Conservation (phyloP, 345 rosid genomes). For the Toxicodendron radicans region DNA sequence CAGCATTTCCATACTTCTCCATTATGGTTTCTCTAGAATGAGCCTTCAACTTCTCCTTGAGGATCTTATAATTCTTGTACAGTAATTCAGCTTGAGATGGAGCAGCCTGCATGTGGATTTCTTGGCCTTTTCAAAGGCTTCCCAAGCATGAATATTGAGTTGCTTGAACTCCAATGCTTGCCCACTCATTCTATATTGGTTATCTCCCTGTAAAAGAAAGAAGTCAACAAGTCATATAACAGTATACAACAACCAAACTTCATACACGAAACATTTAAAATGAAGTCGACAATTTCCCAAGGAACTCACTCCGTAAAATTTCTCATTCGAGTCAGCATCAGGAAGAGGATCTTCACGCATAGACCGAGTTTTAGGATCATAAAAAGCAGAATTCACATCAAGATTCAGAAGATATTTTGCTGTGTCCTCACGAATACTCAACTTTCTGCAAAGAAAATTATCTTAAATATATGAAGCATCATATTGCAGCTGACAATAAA, state of each 20-base stretch:
- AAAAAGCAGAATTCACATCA: conserved; percentile 72
- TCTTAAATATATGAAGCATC: conserved; percentile 9
- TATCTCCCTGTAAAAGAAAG: conserved; percentile 52
- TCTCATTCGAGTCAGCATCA: conserved; percentile 72
- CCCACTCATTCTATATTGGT: conserved; percentile 68
- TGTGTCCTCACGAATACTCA: conserved; percentile 79
- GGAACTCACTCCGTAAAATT: conserved; percentile 54
- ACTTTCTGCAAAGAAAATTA: conserved; percentile 38
- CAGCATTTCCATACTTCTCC: conserved; percentile 70
- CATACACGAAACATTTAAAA: background rate
- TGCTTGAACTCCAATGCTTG: conserved; percentile 76
- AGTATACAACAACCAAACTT: background rate
- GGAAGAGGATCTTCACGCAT: conserved; percentile 89
- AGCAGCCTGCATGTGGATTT: conserved; percentile 72
- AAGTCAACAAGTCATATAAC: conserved; percentile 13
- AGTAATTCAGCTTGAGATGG: conserved; percentile 75
- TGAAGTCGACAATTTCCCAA: background rate
- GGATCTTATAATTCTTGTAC: conserved; percentile 43
- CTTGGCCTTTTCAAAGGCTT: conserved; percentile 66
- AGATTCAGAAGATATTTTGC: conserved; percentile 76
- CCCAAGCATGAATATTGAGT: conserved; percentile 48
- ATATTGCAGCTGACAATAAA: background rate
- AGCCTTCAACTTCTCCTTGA: conserved; percentile 54
- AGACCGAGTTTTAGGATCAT: conserved; percentile 76
- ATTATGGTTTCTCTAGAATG: conserved; percentile 50